These are phyloP conservation scores for Aphanoascus verrucosus DNA, from an alignment of 2,329 filamentous ascomycete species.

Conservation along the genomic window DNA sequence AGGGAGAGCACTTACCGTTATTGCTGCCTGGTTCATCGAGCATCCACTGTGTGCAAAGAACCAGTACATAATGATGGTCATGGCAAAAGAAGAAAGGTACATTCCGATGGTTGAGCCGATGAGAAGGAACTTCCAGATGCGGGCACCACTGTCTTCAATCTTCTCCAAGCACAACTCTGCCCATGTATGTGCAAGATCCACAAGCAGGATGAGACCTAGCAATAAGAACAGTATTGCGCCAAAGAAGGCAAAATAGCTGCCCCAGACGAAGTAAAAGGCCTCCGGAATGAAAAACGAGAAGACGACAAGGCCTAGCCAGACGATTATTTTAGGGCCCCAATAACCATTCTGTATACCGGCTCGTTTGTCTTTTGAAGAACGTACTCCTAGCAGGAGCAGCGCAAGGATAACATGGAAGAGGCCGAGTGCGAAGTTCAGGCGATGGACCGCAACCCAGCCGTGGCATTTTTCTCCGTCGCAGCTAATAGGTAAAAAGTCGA, in stretches of 20 bases:
- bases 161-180: slow-evolving; percentile 90
- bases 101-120: slow-evolving; percentile 89
- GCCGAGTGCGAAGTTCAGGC: slow-evolving; percentile 94
- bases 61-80: slow-evolving; percentile 95
- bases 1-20: slow-evolving; percentile 48
- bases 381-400: slow-evolving; percentile 73
- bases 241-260: slow-evolving; percentile 80
- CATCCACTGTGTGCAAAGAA: slow-evolving; percentile 80
- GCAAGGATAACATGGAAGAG: slow-evolving; percentile 86
- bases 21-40: slow-evolving; percentile 92
- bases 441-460: slow-evolving; percentile 91
- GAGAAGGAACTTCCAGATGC: slow-evolving; percentile 71
- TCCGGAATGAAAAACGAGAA: slow-evolving; percentile 94
- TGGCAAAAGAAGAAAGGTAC: slow-evolving; percentile 80
- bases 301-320: slow-evolving; percentile 78
- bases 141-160: slow-evolving; percentile 81
- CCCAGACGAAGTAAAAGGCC: slow-evolving; percentile 87
- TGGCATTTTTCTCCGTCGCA: slow-evolving; percentile 86
- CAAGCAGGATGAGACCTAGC: slow-evolving; percentile 79
- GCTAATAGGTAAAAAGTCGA: slow-evolving; percentile 92
- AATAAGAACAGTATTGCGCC: slow-evolving; percentile 90
- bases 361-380: slow-evolving; percentile 73
- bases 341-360: slow-evolving; percentile 94
- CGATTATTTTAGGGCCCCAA: slow-evolving; percentile 91
- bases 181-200: slow-evolving; percentile 94